Conservation (phyloP, 1,284 basidiomycete species). For the Marasmius fiardii region DNA sequence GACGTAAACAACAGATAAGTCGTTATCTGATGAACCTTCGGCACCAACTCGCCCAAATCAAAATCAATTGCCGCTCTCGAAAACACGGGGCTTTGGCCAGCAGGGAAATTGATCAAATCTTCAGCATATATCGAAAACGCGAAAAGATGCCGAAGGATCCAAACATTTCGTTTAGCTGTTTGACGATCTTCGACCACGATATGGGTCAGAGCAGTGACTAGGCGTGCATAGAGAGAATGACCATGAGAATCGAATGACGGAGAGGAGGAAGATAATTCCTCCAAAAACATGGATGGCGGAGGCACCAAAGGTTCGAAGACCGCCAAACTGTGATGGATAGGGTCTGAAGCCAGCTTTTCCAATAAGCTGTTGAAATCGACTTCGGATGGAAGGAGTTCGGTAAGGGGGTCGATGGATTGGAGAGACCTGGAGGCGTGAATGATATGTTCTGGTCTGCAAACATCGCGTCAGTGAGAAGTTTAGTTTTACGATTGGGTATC, state of each 20-base stretch:
- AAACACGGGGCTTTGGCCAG: constrained; percentile 48
- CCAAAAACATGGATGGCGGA: constrained; percentile 28
- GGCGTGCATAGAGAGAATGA: constrained; percentile 63
- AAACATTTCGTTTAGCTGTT: constrained; percentile 55
- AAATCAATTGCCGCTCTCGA: constrained; percentile 28
- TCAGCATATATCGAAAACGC: constrained; percentile 55
- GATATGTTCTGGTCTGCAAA: constrained; percentile 45
- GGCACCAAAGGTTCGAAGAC: constrained; percentile 64
- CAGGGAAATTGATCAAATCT: constrained; percentile 52
- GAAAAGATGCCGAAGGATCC: constrained; percentile 63
- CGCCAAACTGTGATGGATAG: constrained; percentile 56
- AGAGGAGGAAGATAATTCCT: constrained; percentile 6
- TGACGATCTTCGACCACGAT: constrained; percentile 62
- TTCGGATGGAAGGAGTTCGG: constrained; percentile 53
- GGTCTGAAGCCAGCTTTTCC: constrained; percentile 39
- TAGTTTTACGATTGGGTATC: too few relatives aligned
- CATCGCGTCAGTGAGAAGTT: constrained; percentile 2
- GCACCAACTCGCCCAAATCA: constrained; percentile 38
- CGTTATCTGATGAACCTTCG: constrained; percentile 55
- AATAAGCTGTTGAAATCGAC: constrained; percentile 48
- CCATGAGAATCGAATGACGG: constrained; percentile 43
- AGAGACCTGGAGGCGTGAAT: constrained; percentile 31
- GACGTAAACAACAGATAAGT: constrained; percentile 64
- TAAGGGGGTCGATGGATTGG: constrained; percentile 33
- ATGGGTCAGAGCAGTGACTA: constrained; percentile 56